Percentiles rank a stretch among this genome's conserved stretches.
Conservation (phyloP, 345 rosid species). For the Brassica rapa region DNA sequence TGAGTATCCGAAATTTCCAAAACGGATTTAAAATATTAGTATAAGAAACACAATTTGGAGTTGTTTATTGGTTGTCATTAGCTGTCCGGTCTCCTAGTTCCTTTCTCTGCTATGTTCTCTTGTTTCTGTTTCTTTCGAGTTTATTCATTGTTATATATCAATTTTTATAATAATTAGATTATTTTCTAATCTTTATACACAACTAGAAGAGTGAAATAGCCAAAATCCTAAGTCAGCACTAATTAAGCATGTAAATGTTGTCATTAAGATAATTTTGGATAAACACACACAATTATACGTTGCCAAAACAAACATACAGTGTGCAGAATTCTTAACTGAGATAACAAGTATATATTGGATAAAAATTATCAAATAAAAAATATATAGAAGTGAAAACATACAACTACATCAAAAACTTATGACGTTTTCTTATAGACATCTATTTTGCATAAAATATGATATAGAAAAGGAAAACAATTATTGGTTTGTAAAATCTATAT, state of each 20-base stretch:
- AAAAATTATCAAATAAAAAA: background rate
- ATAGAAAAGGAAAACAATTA: background rate
- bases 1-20: background rate
- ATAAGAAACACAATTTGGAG: background rate
- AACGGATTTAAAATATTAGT: background rate
- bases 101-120: slow-evolving; percentile 7
- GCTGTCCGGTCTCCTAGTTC: slow-evolving; percentile 23
- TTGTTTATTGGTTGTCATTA: slow-evolving; percentile 22
- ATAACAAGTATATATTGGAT: background rate
- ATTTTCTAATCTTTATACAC: background rate
- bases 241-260: background rate
- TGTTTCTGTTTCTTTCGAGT: slow-evolving; percentile 19
- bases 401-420: background rate
- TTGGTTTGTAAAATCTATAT: background rate
- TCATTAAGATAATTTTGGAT: background rate
- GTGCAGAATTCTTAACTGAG: background rate
- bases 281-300: background rate
- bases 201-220: slow-evolving; percentile 2
- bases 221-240: slow-evolving; percentile 19
- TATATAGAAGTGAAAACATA: background rate
- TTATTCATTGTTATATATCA: background rate
- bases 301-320: background rate
- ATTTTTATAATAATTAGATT: background rate
- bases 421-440: background rate
- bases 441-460: background rate